These are phyloP conservation scores for Cutaneotrichosporon arboriforme DNA, from an alignment of 1,284 basidiomycete genomes.

Conservation along the genomic window DNA sequence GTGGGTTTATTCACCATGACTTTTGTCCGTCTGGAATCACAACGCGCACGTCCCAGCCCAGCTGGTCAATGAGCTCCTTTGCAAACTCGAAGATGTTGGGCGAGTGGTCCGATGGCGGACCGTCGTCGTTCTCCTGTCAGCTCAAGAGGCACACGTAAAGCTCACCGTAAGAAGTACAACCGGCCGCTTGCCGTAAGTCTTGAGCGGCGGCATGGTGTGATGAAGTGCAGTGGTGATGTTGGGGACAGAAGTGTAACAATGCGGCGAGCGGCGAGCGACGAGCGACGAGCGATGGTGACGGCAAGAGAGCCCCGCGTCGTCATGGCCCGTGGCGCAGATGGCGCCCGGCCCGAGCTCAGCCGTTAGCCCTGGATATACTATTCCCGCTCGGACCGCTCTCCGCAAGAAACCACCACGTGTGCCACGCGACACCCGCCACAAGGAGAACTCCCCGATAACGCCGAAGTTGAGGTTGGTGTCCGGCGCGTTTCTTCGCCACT, in stretches of 20 bases:
- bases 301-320: not conserved
- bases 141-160: not conserved
- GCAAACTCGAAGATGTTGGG: slow-evolving; percentile 80
- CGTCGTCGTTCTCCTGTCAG: slow-evolving; percentile 61
- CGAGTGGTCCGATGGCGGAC: slow-evolving; percentile 65
- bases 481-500: not conserved
- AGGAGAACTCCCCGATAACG: not conserved
- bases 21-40: slow-evolving; percentile 83
- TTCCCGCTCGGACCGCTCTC: too few relatives aligned
- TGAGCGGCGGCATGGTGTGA: slow-evolving; percentile 27
- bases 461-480: not conserved
- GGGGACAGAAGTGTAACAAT: not conserved
- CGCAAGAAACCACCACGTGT: too few relatives aligned
- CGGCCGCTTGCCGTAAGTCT: slow-evolving; percentile 31
- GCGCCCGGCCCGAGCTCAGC: too few relatives aligned
- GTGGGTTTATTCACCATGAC: slow-evolving; percentile 66
- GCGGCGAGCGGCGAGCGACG: too few relatives aligned
- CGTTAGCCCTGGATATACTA: too few relatives aligned
- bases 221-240: not conserved
- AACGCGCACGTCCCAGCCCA: slow-evolving; percentile 82
- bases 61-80: slow-evolving; percentile 57
- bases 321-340: too few relatives aligned
- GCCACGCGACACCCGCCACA: not conserved
- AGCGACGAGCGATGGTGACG: not conserved
- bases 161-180: slow-evolving; percentile 42